Evolutionary conservation across 139 green algal genomes (phyloP), one percentile per base, ranked within the genome.

Genomic region (Penium margaritaceum): DNA sequence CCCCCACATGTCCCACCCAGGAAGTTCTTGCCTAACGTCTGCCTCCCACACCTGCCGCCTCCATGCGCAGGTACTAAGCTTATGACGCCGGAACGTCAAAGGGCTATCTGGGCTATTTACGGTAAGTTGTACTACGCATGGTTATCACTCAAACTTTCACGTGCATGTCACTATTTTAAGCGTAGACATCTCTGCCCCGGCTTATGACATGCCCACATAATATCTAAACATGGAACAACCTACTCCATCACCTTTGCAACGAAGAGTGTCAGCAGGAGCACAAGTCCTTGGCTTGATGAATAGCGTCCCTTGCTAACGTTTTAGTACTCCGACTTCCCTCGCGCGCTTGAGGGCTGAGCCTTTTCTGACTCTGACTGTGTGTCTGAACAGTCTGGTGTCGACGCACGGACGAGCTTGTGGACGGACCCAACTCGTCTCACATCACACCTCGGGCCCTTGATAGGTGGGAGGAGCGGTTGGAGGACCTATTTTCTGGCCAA

Each of bases 71-170:
- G 91, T 2, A 96, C 92, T 35, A 88, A 97, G 81, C 89, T 99
- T 3, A 99, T 99, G 94, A 95, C 91, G 0, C 91, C 91, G 17
- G 87, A 95, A 69, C 94, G 98, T 81, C 90, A 90, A 3, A 84
- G 85, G 36, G 92, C 91, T 2, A 94, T 97, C 39, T 99, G 94
- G 94, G 93, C 94, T 3, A 95, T 99, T 70, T 98, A 98, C 72
- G 72, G 72, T 79, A 64, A 36, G 70, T 74, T 51, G 9, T 51
- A 12, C 9, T 51, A 12, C 9, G 9, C 41, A 9, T 51, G 41
- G 41, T 21, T 51, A 12, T 51, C 41, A 51, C 12, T 9, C 41
- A 51, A 9, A 9, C 41, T 51, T 51, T 9, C 41, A 9, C 12
- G 41, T 51, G 41, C 9, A 12, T 21, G 41, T 12, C 41, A 51